Evolutionary conservation across 768 basidiomycete genomes (phyloP).

Genomic region (Artomyces pyxidatus): DNA sequence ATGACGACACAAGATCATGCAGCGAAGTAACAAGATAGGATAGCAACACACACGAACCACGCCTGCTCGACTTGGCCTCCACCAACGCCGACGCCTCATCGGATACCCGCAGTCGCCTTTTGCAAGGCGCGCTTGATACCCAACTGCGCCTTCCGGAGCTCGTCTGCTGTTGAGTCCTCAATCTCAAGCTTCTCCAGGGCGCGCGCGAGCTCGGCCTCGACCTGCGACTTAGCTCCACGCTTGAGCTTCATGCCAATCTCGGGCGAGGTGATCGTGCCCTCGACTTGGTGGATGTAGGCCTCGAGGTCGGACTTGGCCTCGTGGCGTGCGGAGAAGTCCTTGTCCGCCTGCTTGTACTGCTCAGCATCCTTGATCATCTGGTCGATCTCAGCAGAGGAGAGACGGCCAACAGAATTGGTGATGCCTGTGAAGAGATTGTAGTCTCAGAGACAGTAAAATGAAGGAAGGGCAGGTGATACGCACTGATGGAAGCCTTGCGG

Average conservation of each 20-base stretch:
- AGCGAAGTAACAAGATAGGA: slow-evolving; percentile 14
- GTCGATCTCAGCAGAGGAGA: slow-evolving; percentile 95
- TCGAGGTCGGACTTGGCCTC: slow-evolving; percentile 98
- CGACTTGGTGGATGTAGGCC: slow-evolving; percentile 95
- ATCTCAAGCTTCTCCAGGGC: slow-evolving; percentile 98
- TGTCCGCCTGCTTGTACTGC: slow-evolving; percentile 93
- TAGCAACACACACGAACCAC: slow-evolving; percentile 6
- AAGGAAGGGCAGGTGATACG: slow-evolving; percentile 24
- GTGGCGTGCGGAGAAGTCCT: slow-evolving; percentile 96
- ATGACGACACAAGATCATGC: slow-evolving; percentile 7
- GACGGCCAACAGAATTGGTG: slow-evolving; percentile 98
- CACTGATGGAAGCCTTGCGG: slow-evolving; percentile 97
- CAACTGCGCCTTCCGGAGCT: slow-evolving; percentile 93
- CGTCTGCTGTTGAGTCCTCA: slow-evolving; percentile 88
- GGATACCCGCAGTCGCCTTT: slow-evolving; percentile 90
- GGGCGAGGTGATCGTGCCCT: slow-evolving; percentile 90
- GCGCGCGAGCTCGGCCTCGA: slow-evolving; percentile 96
- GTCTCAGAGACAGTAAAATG: no score
- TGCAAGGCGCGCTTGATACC: slow-evolving; percentile 94
- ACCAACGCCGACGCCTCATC: slow-evolving; percentile 34
- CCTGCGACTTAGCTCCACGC: slow-evolving; percentile 89
- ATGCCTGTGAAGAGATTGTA: slow-evolving; percentile 76
- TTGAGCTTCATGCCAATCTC: slow-evolving; percentile 99
- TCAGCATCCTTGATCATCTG: slow-evolving; percentile 99
- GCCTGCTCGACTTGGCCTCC: not conserved